phyloP scores from a whole-genome alignment of 176 grass and related monocot genomes.

The Lolium multiflorum region DNA sequence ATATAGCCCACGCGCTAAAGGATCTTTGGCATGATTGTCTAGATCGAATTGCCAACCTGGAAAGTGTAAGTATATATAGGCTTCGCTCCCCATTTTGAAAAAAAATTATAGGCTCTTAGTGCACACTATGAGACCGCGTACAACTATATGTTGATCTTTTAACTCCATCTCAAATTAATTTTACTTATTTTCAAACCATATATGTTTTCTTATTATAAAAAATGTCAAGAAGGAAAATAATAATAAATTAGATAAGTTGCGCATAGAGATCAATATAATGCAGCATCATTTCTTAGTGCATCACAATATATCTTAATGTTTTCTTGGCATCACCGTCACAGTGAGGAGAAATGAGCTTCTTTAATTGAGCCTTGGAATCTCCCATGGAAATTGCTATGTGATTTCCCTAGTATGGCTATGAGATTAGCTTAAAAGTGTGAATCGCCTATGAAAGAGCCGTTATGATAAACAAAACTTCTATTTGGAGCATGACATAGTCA shows the following conservation, averaged over 20 bases:
- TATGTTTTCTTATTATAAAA: too few species aligned
- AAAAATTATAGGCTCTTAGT: neutral
- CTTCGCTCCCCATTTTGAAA: too few species aligned
- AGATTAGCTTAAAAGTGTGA: slow-evolving; percentile 51
- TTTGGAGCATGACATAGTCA: slow-evolving; percentile 16
- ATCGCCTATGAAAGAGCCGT: slow-evolving; percentile 43
- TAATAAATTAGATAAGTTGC: too few species aligned
- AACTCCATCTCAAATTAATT: neutral
- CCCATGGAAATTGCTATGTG: slow-evolving; percentile 53
- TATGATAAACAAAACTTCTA: slow-evolving; percentile 29
- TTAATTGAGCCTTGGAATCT: slow-evolving; percentile 24
- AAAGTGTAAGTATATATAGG: slow-evolving; percentile 6
- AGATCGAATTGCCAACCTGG: slow-evolving; percentile 48
- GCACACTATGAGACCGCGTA: too few species aligned
- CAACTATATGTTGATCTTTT: too few species aligned
- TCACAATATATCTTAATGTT: too few species aligned
- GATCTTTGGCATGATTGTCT: slow-evolving; percentile 48
- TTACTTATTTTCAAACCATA: too few species aligned
- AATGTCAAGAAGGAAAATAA: too few species aligned
- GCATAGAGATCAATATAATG: neutral
- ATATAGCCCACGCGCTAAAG: slow-evolving; percentile 31
- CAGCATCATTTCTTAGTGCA: too few species aligned
- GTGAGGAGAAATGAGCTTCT: slow-evolving; percentile 33
- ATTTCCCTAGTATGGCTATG: slow-evolving; percentile 37
- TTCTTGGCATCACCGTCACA: too few species aligned